A percentile compares a stretch with the other conserved stretches of the same genome.
phyloP scores from a whole-genome alignment of 768 basidiomycete genomes.

The Phaeolepiota aurea region DNA sequence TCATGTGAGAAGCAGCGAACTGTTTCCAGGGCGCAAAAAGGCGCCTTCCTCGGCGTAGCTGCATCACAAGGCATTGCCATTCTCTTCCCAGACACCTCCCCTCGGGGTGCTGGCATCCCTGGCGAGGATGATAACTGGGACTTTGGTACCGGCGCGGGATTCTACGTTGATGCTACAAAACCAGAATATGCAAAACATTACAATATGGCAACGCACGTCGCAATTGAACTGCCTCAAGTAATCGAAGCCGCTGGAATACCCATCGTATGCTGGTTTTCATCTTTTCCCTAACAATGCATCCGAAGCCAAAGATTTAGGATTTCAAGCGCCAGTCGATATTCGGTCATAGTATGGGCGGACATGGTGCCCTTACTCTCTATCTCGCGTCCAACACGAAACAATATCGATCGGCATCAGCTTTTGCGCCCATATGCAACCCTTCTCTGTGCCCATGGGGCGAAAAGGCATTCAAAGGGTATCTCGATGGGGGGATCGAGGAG shows the following conservation, averaged over 20 bases:
- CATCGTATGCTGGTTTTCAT: slow-evolving; percentile 52
- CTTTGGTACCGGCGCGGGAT: slow-evolving; percentile 93
- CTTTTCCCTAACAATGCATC: not conserved
- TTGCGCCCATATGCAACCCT: slow-evolving; percentile 82
- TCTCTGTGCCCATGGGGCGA: slow-evolving; percentile 84
- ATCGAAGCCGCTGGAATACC: slow-evolving; percentile 69
- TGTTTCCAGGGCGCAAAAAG: slow-evolving; percentile 76
- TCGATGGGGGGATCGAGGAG: slow-evolving; percentile 69
- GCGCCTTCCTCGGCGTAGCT: slow-evolving; percentile 83
- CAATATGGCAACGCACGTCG: slow-evolving; percentile 84
- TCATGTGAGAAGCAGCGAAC: not conserved
- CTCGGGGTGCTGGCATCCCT: slow-evolving; percentile 80
- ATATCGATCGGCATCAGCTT: slow-evolving; percentile 86
- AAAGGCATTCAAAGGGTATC: slow-evolving; percentile 85
- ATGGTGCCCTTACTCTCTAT: slow-evolving; percentile 89
- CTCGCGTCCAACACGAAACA: slow-evolving; percentile 62
- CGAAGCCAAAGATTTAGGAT: slow-evolving; percentile 44
- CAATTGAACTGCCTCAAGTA: slow-evolving; percentile 75
- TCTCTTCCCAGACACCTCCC: slow-evolving; percentile 93
- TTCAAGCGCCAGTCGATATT: slow-evolving; percentile 78
- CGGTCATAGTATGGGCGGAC: slow-evolving; percentile 98
- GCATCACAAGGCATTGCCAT: slow-evolving; percentile 81
- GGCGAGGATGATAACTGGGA: slow-evolving; percentile 83
- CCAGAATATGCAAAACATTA: slow-evolving; percentile 67
- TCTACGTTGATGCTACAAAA: slow-evolving; percentile 89